Evolutionary conservation across 2,329 filamentous ascomycete species (phyloP).

Genomic region (Pseudofabraea citricarpa): DNA sequence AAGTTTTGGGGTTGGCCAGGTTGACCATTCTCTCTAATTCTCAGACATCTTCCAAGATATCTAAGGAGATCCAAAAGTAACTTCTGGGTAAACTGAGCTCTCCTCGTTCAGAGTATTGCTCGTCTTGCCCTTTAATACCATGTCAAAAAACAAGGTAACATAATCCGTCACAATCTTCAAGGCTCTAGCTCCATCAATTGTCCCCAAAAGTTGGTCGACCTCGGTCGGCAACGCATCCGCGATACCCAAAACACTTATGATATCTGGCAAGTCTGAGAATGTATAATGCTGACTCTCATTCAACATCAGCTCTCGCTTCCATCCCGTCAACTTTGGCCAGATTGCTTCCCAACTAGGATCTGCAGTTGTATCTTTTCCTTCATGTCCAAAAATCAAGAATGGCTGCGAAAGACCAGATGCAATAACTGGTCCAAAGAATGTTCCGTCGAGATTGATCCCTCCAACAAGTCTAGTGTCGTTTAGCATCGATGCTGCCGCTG

Average conservation of each 20-base stretch:
- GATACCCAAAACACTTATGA: conserved; percentile 21
- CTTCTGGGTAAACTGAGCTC: conserved; percentile 16
- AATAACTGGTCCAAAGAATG: conserved; percentile 24
- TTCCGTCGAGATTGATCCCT: conserved; percentile 34
- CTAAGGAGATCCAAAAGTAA: conserved; percentile 7
- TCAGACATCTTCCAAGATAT: no score
- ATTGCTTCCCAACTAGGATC: conserved; percentile 22
- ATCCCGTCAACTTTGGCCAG: conserved; percentile 21
- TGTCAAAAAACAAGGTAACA: conserved; percentile 26
- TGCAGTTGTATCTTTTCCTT: conserved; percentile 17
- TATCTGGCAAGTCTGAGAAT: conserved; percentile 25
- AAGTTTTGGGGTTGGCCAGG: no score
- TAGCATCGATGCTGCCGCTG: conserved; percentile 27
- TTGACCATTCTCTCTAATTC: no score
- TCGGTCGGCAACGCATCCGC: conserved; percentile 12
- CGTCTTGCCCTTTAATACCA: conserved; percentile 17
- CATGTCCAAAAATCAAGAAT: conserved; percentile 25
- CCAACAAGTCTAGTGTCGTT: conserved; percentile 27
- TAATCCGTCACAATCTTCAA: conserved; percentile 26
- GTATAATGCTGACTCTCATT: conserved; percentile 24
- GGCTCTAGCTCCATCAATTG: conserved; percentile 21
- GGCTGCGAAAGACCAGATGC: conserved; percentile 22
- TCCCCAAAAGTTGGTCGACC: conserved; percentile 21
- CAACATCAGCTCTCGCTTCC: conserved; percentile 27
- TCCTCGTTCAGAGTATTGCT: conserved; percentile 6